Conservation (phyloP, 164 flowering plant genomes). For the Liriodendron chinense region DNA sequence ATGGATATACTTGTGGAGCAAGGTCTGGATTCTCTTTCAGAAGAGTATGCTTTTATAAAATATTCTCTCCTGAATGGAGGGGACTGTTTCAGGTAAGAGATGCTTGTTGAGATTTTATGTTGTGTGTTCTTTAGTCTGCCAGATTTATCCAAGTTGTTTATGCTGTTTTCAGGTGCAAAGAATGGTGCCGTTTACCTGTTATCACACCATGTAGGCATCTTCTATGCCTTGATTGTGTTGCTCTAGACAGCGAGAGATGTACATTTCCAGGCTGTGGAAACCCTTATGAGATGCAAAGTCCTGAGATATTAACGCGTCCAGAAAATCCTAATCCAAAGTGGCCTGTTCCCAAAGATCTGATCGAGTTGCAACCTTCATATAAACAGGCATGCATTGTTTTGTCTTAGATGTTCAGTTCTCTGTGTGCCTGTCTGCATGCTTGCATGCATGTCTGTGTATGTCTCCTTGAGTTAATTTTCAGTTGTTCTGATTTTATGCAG, state of each 20-base stretch:
- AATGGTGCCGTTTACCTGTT: constrained; percentile 94
- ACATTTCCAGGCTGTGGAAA: constrained; percentile 77
- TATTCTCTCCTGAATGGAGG: constrained; percentile 69
- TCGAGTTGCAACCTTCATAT: constrained; percentile 97
- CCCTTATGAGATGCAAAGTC: constrained; percentile 87
- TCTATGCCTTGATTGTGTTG: constrained; percentile 88
- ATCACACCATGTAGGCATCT: constrained; percentile 97
- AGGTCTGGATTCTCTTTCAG: constrained; percentile 66
- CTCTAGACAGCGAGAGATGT: constrained; percentile 79
- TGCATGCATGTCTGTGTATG: background rate
- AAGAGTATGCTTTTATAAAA: constrained; percentile 67
- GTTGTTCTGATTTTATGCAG: constrained; percentile 31
- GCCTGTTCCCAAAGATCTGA: constrained; percentile 99
- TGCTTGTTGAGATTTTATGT: constrained; percentile 13
- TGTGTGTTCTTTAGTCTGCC: background rate
- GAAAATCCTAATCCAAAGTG: constrained; percentile 98
- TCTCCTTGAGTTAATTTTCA: background rate
- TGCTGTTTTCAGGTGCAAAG: constrained; percentile 57
- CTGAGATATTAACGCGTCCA: constrained; percentile 79
- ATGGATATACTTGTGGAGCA: constrained; percentile 80
- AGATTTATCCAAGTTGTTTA: constrained; percentile 9
- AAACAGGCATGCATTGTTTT: constrained; percentile 56
- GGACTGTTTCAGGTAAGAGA: constrained; percentile 65
- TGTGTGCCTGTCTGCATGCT: background rate
- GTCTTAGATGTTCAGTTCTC: background rate